Evolutionary conservation across 2,329 filamentous ascomycete species (phyloP).

Genomic region (Xylaria sp.): DNA sequence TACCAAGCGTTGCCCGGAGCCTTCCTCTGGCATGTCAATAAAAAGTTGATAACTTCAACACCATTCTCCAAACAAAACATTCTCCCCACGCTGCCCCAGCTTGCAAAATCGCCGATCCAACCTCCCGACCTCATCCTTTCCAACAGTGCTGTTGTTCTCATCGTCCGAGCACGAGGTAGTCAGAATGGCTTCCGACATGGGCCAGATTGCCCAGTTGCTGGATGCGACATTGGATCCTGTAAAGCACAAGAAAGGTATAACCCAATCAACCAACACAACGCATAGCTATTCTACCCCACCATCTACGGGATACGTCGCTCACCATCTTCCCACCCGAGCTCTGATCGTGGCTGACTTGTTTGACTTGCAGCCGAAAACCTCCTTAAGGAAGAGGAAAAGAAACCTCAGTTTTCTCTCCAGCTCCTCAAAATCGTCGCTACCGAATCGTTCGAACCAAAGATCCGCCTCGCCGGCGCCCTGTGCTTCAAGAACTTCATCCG

Average conservation of each 20-base stretch:
- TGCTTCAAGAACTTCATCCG: constrained; percentile 99
- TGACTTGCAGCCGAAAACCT: constrained; percentile 76
- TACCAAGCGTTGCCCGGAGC: constrained; percentile 35
- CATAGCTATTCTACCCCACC: constrained; percentile 40
- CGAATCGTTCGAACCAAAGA: constrained; percentile 76
- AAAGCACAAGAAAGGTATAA: constrained; percentile 87
- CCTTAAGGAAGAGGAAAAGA: constrained; percentile 81
- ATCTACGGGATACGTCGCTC: not conserved
- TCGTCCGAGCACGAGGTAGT: constrained; percentile 34
- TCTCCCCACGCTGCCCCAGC: constrained; percentile 3
- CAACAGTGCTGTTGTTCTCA: constrained; percentile 21
- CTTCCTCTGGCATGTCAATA: constrained; percentile 40
- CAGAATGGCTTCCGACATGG: constrained; percentile 67
- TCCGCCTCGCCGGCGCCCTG: constrained; percentile 86
- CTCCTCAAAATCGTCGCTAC: constrained; percentile 92
- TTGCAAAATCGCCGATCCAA: constrained; percentile 18
- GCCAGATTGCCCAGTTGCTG: constrained; percentile 81
- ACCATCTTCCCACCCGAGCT: not conserved
- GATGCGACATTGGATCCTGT: constrained; percentile 89
- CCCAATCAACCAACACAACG: constrained; percentile 31
- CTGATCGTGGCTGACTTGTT: constrained; percentile 34
- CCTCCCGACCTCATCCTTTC: not conserved
- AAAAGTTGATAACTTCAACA: constrained; percentile 35
- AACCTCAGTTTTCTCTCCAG: constrained; percentile 86
- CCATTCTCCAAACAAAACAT: constrained; percentile 34